Percentiles rank a stretch among this genome's conserved stretches.
Conservation (phyloP, 352 stramenopile genomes). For the Globisporangium alternatum region DNA sequence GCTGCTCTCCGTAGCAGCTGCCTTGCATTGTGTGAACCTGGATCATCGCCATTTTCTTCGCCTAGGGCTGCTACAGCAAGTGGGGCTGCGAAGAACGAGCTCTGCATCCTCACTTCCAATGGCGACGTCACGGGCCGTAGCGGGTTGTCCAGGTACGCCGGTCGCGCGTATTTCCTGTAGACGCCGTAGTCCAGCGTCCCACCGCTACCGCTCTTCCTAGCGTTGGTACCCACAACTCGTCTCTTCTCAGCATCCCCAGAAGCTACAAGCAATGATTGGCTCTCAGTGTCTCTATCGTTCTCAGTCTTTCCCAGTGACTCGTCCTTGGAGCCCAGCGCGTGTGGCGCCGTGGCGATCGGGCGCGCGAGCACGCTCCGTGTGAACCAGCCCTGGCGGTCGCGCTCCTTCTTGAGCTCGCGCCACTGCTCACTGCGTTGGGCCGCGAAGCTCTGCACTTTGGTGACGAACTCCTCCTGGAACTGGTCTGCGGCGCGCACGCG, state of each 20-base stretch:
- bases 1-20: not conserved
- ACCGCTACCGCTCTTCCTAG: not conserved
- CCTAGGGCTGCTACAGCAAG: not conserved
- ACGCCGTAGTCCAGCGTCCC: conserved; percentile 27
- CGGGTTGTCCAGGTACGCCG: conserved; percentile 12
- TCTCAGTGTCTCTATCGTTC: not conserved
- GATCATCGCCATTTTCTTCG: not conserved
- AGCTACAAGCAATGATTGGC: not conserved
- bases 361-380: conserved; percentile 35
- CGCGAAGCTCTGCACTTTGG: conserved; percentile 49
- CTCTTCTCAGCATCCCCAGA: not conserved
- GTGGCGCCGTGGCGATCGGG: conserved; percentile 32
- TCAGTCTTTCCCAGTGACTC: not conserved
- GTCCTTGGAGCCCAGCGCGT: not conserved
- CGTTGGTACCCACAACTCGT: not conserved
- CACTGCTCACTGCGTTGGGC: conserved; percentile 40
- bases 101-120: conserved; percentile 32
- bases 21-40: not conserved
- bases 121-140: conserved; percentile 30
- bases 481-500: conserved; percentile 32
- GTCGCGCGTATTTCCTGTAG: conserved; percentile 39
- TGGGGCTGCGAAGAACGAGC: conserved; percentile 25
- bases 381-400: conserved; percentile 36
- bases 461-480: conserved; percentile 70
- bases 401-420: conserved; percentile 43